A percentile compares a stretch with the other conserved stretches of the same genome.
These are phyloP conservation scores for Taphrina deformans DNA, from an alignment of 1,139 yeast species.

Conservation along the genomic window DNA sequence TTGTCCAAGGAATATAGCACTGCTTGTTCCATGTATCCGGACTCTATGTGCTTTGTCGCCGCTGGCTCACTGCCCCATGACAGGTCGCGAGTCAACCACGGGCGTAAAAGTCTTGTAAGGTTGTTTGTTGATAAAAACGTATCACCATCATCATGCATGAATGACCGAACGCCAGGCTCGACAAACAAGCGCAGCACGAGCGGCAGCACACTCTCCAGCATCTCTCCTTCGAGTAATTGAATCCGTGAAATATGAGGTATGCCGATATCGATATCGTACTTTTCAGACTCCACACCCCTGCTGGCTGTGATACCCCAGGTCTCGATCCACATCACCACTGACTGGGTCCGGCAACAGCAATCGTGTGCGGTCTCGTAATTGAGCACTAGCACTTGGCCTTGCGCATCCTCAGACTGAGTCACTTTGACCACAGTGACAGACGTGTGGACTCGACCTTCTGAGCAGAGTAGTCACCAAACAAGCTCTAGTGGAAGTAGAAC, in stretches of 20 bases:
- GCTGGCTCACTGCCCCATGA: not conserved
- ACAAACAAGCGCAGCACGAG: not conserved
- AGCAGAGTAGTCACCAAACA: too few relatives aligned
- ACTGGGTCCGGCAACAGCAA: not conserved
- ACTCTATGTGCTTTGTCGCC: not conserved
- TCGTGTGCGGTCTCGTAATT: not conserved
- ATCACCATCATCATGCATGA: not conserved
- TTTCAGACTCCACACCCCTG: not conserved
- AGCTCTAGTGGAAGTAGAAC: too few relatives aligned
- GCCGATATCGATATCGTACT: not conserved
- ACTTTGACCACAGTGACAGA: too few relatives aligned
- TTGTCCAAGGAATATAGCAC: conserved; percentile 59
- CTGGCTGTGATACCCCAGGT: not conserved
- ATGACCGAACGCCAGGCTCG: not conserved
- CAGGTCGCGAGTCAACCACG: not conserved
- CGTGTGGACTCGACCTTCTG: too few relatives aligned
- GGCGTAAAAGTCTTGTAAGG: too few relatives aligned
- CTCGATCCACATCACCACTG: not conserved
- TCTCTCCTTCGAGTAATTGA: not conserved
- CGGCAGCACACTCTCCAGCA: not conserved
- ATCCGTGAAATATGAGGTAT: not conserved
- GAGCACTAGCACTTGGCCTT: too few relatives aligned
- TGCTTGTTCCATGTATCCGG: conserved; percentile 25
- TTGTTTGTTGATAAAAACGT: not conserved
- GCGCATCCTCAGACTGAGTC: too few relatives aligned